These are phyloP conservation scores for Mitragyna speciosa DNA, from an alignment of 257 asterid species.

Conservation along the genomic window DNA sequence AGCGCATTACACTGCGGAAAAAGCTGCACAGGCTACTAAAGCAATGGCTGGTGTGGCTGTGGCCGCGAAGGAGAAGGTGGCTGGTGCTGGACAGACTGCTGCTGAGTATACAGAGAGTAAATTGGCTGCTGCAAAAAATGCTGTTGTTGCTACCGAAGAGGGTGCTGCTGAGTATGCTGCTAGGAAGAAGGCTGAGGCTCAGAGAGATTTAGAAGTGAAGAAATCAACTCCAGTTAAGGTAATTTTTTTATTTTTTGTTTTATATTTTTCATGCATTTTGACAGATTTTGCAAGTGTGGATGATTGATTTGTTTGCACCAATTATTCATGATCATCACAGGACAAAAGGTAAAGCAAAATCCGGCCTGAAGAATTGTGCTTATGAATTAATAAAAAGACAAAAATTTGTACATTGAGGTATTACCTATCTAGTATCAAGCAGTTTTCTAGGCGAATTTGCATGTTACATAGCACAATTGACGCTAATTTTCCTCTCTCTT, in stretches of 20 bases:
- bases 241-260: neutral
- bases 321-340: constrained; percentile 9
- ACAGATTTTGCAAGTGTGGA: neutral
- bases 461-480: neutral
- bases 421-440: neutral
- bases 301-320: neutral
- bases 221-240: constrained; percentile 33
- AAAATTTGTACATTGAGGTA: neutral
- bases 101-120: constrained; percentile 47
- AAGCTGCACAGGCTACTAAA: constrained; percentile 62
- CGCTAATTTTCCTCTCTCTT: neutral
- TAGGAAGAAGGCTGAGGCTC: constrained; percentile 62
- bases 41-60: constrained; percentile 47
- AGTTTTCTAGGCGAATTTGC: neutral
- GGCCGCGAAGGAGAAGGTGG: constrained; percentile 57
- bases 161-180: constrained; percentile 70
- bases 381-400: neutral
- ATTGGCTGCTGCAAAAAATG: constrained; percentile 57
- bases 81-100: constrained; percentile 56
- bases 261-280: too few relatives aligned
- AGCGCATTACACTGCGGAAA: constrained; percentile 59
- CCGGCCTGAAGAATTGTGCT: neutral
- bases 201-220: constrained; percentile 33
- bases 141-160: constrained; percentile 53
- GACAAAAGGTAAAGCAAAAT: constrained; percentile 16